phyloP scores from a whole-genome alignment of 2,329 filamentous ascomycete species.

The Cladophialophora psammophila region DNA sequence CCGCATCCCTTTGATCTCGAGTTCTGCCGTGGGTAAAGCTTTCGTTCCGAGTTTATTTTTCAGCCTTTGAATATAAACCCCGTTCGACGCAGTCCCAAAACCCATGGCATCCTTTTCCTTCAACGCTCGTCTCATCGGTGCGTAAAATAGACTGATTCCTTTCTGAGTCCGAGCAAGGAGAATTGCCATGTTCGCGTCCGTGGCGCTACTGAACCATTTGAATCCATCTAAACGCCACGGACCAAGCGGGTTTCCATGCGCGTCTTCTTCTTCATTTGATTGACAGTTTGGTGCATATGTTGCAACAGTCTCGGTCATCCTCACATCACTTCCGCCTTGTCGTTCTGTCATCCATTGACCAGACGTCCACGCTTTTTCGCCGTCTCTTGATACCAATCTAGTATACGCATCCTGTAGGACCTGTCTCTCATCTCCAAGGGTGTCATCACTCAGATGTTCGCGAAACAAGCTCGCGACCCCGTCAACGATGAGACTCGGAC shows the following conservation, averaged over 20 bases:
- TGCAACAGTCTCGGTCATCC: constrained; percentile 46
- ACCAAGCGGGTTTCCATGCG: constrained; percentile 54
- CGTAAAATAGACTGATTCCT: constrained; percentile 68
- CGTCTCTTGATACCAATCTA: constrained; percentile 22
- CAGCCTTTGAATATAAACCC: constrained; percentile 70
- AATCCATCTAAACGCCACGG: constrained; percentile 66
- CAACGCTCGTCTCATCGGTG: constrained; percentile 58
- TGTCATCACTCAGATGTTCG: constrained; percentile 9
- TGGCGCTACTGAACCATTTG: constrained; percentile 75
- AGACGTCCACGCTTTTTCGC: constrained; percentile 45
- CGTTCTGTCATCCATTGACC: constrained; percentile 51
- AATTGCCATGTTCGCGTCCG: constrained; percentile 69
- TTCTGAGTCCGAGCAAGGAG: constrained; percentile 67
- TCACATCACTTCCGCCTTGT: constrained; percentile 47
- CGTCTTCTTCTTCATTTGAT: constrained; percentile 37
- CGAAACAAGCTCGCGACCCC: constrained; percentile 46
- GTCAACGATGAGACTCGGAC: constrained; percentile 31
- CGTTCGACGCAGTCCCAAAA: constrained; percentile 57
- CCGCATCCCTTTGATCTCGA: constrained; percentile 68
- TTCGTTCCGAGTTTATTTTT: constrained; percentile 77
- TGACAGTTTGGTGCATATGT: neutral
- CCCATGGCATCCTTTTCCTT: neutral
- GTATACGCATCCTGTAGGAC: constrained; percentile 30
- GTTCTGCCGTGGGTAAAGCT: constrained; percentile 73
- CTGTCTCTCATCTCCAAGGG: constrained; percentile 28